Evolutionary conservation across 805 yeast species (phyloP).

Genomic region (Candida sonorensis): DNA sequence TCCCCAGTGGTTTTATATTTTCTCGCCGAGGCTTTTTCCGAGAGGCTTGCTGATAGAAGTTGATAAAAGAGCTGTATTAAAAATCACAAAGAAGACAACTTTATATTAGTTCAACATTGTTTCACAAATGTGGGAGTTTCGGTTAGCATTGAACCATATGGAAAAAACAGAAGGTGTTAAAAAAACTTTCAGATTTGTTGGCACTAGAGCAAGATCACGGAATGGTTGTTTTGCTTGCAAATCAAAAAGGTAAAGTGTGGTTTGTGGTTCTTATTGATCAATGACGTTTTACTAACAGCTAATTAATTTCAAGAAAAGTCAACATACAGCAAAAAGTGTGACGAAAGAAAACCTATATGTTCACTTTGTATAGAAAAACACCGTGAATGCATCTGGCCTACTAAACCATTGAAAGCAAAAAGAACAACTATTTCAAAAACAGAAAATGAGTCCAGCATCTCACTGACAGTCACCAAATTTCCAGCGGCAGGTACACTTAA

Average conservation of each 20-base stretch:
- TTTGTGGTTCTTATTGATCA: no score
- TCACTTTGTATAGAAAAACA: background rate
- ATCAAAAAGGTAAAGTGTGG: background rate
- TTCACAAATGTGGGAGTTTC: no score
- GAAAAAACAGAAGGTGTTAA: no score
- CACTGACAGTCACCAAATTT: background rate
- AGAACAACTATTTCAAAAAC: background rate
- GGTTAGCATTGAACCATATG: no score
- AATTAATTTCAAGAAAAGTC: no score
- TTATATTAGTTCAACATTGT: no score
- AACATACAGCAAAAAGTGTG: conserved; percentile 4
- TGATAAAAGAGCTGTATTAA: no score
- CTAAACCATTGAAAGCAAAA: background rate
- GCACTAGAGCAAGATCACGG: conserved; percentile 1
- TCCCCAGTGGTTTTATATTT: no score
- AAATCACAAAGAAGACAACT: no score
- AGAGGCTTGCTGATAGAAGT: no score
- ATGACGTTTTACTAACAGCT: background rate
- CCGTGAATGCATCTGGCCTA: conserved; percentile 1
- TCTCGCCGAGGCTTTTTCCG: no score
- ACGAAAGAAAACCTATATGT: conserved; percentile 2
- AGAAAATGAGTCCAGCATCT: background rate
- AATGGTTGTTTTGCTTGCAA: conserved; percentile 1
- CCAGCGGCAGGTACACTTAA: conserved; percentile 1
- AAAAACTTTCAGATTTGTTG: conserved; percentile 1